A percentile compares a stretch with the other conserved stretches of the same genome.
phyloP scores from a whole-genome alignment of 352 stramenopile species.

The Globisporangium megalacanthum region DNA sequence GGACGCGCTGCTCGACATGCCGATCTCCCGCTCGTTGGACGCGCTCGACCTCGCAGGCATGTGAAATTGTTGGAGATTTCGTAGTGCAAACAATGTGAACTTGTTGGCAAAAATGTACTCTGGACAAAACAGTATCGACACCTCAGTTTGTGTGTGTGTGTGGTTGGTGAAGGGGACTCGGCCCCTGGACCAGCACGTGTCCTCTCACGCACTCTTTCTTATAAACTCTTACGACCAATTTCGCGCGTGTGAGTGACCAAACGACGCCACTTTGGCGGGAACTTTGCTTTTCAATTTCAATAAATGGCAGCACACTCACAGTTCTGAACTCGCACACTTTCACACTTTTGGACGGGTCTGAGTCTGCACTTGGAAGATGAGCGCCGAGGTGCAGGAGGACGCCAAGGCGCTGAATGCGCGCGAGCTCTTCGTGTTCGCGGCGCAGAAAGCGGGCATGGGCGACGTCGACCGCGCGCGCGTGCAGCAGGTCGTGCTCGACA shows the following conservation, averaged over 20 bases:
- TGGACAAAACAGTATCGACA: too few species aligned
- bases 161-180: background rate
- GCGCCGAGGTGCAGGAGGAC: background rate
- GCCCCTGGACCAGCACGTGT: too few species aligned
- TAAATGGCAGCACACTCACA: background rate
- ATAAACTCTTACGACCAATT: too few species aligned
- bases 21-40: conserved; percentile 71
- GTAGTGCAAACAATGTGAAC: conserved; percentile 24
- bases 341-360: too few species aligned
- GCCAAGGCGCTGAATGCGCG: conserved; percentile 6
- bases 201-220: too few species aligned
- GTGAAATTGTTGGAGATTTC: conserved; percentile 14
- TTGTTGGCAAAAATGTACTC: too few species aligned
- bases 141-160: background rate
- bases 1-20: conserved; percentile 58
- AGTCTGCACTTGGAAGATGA: background rate
- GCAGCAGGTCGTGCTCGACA: conserved; percentile 91
- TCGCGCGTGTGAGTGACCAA: too few species aligned
- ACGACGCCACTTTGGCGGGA: background rate
- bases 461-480: conserved; percentile 87
- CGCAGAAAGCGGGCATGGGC: conserved; percentile 85
- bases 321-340: too few species aligned
- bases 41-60: conserved; percentile 72
- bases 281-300: too few species aligned
- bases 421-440: conserved; percentile 82